Conservation (phyloP, 2,329 filamentous ascomycete genomes). For the Microdochium trichocladiopsis region DNA sequence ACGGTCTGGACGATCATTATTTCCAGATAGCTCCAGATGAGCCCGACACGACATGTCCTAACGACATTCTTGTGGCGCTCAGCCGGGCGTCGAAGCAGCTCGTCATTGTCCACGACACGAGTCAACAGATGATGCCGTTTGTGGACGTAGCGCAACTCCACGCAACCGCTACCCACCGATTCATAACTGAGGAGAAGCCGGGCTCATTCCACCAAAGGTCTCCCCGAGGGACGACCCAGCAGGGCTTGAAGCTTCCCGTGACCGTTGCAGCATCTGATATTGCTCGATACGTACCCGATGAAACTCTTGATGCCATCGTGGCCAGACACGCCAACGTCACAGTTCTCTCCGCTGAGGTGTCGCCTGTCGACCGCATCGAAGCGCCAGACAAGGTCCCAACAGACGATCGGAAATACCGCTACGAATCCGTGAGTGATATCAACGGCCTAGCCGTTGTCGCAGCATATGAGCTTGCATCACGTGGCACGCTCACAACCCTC, state of each 20-base stretch:
- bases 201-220: neutral
- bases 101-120: slow-evolving; percentile 14
- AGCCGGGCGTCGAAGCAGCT: slow-evolving; percentile 19
- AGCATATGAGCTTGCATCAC: slow-evolving; percentile 12
- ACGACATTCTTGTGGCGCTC: slow-evolving; percentile 19
- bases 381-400: slow-evolving; percentile 7
- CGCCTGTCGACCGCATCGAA: slow-evolving; percentile 8
- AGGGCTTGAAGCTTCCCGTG: slow-evolving; percentile 2
- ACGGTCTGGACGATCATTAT: slow-evolving; percentile 15
- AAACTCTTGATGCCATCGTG: slow-evolving; percentile 10
- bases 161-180: neutral
- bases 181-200: neutral
- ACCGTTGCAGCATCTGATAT: slow-evolving; percentile 10
- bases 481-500: slow-evolving; percentile 11
- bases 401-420: slow-evolving; percentile 3
- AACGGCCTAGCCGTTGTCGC: slow-evolving; percentile 18
- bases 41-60: slow-evolving; percentile 20
- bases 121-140: slow-evolving; percentile 14
- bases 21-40: slow-evolving; percentile 15
- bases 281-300: slow-evolving; percentile 14
- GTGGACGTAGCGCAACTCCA: slow-evolving; percentile 3
- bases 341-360: slow-evolving; percentile 2
- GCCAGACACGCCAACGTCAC: slow-evolving; percentile 7
- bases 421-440: slow-evolving; percentile 19
- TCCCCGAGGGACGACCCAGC: neutral